Base-by-base conservation (phyloP, 2,329 filamentous ascomycete genomes). In the Erysiphe pulchra region DNA sequence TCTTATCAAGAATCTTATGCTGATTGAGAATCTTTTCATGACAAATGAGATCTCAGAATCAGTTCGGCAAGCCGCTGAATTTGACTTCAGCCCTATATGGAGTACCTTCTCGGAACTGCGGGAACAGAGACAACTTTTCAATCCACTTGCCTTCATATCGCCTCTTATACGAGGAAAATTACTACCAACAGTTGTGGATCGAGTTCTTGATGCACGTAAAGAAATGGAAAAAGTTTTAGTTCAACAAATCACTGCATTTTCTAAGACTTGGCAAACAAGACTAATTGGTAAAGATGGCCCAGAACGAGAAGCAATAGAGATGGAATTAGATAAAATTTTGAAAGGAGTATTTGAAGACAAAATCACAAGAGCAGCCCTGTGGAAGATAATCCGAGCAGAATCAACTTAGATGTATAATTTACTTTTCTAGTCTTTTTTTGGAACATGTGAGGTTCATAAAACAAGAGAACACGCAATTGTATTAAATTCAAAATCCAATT, bases 21-120 rank as follows among this genome's bases (percentile, higher is more conserved):
- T 94, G 44, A 72, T 98, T 45, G 95, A 95, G 61, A 92, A 94
- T 58, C 83, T 94, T 59, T 80, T 98, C 45, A 77, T 98, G 24
- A 86, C 86, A 10, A 85, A 98, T 50, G 90, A 98, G 62, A 94
- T 98, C 52, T 86, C 73, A 45, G 73, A 77, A 51, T 68, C 53
- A 14, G 65, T 72, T 48, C 69, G 68, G 46, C 65, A 70, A 40
- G 60, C 62, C 7, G 58, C 62, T 14, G 62, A 64, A 64, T 71
- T 76, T 52, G 73, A 78, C 54, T 77, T 78, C 54, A 62, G 67
- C 14, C 71, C 71, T 49, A 76, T 78, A 37, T 77, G 73, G 73
- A 71, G 75, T 45, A 71, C 71, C 0, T 64, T 77, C 12, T 51
- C 51, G 32, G 55, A 75, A 65, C 53, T 69, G 64, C 56, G 58